Conservation (phyloP, 768 basidiomycete genomes). For the Hirschioporus abietinus region DNA sequence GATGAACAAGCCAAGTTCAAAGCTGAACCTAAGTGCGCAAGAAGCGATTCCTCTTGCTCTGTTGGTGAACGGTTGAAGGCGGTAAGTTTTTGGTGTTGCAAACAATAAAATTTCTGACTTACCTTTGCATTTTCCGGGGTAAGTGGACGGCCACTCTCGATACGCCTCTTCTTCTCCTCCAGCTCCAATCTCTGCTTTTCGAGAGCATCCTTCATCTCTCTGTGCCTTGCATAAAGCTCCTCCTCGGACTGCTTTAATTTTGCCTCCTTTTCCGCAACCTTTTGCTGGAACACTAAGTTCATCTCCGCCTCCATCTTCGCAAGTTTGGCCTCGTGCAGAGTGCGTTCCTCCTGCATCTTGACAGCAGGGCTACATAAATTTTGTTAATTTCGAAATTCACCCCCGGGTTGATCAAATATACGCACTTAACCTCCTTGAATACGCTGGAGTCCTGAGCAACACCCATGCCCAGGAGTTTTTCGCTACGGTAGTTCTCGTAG, state of each 20-base stretch:
- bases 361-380: constrained; percentile 72
- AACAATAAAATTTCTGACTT: constrained; percentile 27
- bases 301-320: constrained; percentile 99
- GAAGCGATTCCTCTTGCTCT: constrained; percentile 5
- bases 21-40: constrained; percentile 5
- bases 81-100: neutral
- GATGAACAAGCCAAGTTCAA: constrained; percentile 7
- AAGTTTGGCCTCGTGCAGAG: constrained; percentile 94
- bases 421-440: constrained; percentile 94
- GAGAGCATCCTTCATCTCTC: constrained; percentile 99
- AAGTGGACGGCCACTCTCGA: constrained; percentile 91
- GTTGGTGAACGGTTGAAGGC: neutral
- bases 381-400: constrained; percentile 8
- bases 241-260: constrained; percentile 99
- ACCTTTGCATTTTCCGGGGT: constrained; percentile 92
- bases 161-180: constrained; percentile 96
- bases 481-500: constrained; percentile 98
- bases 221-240: constrained; percentile 96
- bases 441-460: constrained; percentile 96
- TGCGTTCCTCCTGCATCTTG: constrained; percentile 92
- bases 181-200: constrained; percentile 94
- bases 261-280: constrained; percentile 98
- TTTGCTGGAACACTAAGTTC: constrained; percentile 99
- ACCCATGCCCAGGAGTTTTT: constrained; percentile 96
- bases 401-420: constrained; percentile 36